Conservation (phyloP, 176 grass and related monocot genomes). For the Bolboschoenus planiculmis region DNA sequence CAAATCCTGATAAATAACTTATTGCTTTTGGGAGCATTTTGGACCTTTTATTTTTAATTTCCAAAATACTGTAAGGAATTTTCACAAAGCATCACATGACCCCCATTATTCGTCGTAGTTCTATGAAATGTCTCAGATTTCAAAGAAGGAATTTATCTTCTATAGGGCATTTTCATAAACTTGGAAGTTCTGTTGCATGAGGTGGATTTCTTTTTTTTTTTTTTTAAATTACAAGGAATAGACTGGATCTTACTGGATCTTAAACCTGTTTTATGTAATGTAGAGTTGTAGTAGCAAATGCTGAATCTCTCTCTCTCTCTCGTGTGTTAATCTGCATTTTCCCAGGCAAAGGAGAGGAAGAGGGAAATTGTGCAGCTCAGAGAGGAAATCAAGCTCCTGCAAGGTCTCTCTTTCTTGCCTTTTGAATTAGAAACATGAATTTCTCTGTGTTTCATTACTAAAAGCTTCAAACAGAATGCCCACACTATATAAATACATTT, state of each 20-base stretch:
- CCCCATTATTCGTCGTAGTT: too few relatives aligned
- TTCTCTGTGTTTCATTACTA: not conserved
- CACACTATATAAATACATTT: not conserved
- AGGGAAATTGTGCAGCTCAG: conserved; percentile 60
- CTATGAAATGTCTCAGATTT: too few relatives aligned
- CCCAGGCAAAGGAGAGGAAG: conserved; percentile 87
- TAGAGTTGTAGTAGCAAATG: not conserved
- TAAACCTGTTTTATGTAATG: not conserved
- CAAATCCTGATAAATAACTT: too few relatives aligned
- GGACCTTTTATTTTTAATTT: too few relatives aligned
- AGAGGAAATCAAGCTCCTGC: conserved; percentile 81
- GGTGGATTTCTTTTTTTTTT: not conserved
- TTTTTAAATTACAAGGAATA: not conserved
- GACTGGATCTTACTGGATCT: not conserved
- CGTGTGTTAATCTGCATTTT: not conserved
- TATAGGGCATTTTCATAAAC: not conserved
- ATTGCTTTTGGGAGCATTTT: too few relatives aligned
- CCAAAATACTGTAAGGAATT: too few relatives aligned
- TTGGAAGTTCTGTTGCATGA: not conserved
- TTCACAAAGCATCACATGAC: too few relatives aligned
- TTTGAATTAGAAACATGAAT: not conserved
- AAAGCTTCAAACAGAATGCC: not conserved
- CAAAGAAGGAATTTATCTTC: not conserved
- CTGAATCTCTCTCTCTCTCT: conserved; percentile 16
- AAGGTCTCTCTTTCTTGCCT: conserved; percentile 28